Conservation (phyloP, 352 stramenopile genomes). For the Phytophthora sansomeana region DNA sequence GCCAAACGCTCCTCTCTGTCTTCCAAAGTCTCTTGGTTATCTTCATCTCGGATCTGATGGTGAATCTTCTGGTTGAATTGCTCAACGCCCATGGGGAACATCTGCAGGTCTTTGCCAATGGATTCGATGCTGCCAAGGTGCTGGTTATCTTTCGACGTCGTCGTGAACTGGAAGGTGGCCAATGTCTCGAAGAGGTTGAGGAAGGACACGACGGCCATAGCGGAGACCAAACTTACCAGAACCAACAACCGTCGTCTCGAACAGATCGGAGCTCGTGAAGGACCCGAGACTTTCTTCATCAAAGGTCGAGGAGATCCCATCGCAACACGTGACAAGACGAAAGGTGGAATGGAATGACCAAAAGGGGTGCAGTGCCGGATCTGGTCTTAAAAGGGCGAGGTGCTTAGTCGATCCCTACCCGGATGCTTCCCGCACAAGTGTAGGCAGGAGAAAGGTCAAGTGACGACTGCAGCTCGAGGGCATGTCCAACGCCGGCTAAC, state of each 20-base stretch:
- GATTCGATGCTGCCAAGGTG: background rate
- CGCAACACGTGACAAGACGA: background rate
- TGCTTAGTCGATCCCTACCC: conserved; percentile 21
- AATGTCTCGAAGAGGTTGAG: conserved; percentile 28
- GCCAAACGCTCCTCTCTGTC: conserved; percentile 5
- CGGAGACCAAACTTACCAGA: conserved; percentile 23
- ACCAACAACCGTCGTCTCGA: conserved; percentile 24
- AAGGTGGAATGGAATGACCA: conserved; percentile 4
- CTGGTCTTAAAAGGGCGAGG: conserved; percentile 8
- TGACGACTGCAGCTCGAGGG: background rate
- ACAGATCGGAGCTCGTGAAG: conserved; percentile 9
- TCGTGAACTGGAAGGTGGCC: conserved; percentile 4
- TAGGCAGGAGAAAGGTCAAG: conserved; percentile 12
- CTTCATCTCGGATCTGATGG: conserved; percentile 15
- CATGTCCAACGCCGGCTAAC: conserved; percentile 14
- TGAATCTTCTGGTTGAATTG: conserved; percentile 12
- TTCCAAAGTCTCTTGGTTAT: background rate
- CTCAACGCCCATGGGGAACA: conserved; percentile 19
- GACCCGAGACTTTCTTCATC: conserved; percentile 12
- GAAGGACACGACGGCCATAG: conserved; percentile 19
- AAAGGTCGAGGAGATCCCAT: conserved; percentile 3
- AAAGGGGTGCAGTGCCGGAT: background rate
- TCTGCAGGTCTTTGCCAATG: conserved; percentile 5
- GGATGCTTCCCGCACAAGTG: conserved; percentile 7
- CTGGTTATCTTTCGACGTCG: conserved; percentile 5